Conservation (phyloP, 2,329 filamentous ascomycete genomes). For the Xylaria sp. region DNA sequence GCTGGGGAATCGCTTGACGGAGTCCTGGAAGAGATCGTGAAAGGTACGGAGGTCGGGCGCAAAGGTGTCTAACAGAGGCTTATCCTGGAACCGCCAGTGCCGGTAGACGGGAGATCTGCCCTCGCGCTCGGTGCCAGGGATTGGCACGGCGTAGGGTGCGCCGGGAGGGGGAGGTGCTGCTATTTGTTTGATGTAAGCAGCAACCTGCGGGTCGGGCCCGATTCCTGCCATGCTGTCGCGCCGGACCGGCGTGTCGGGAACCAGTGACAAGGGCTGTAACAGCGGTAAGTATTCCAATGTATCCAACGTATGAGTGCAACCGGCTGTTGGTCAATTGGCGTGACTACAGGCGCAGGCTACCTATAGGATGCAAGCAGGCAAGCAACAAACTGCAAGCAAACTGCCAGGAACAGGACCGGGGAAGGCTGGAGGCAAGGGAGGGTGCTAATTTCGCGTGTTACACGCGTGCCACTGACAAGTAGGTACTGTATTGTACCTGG, state of each 20-base stretch:
- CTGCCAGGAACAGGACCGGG: no score
- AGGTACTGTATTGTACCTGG: no score
- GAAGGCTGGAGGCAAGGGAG: neutral
- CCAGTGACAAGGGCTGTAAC: neutral
- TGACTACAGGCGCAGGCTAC: no score
- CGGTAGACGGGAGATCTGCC: slow-evolving; percentile 79
- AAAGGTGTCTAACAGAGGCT: slow-evolving; percentile 69
- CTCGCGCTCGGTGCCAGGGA: slow-evolving; percentile 74
- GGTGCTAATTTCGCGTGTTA: neutral
- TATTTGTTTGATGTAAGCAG: slow-evolving; percentile 56
- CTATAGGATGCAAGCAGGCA: neutral
- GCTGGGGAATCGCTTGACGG: slow-evolving; percentile 64
- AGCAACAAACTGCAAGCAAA: neutral
- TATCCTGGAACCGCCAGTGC: slow-evolving; percentile 76
- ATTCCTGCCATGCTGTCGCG: slow-evolving; percentile 35
- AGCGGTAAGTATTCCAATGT: neutral
- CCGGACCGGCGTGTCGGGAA: neutral
- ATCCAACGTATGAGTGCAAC: neutral
- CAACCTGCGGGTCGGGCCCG: slow-evolving; percentile 40
- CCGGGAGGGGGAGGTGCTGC: slow-evolving; percentile 69
- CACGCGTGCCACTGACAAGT: neutral
- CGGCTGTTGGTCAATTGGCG: no score
- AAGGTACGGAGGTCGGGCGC: slow-evolving; percentile 72
- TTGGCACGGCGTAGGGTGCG: slow-evolving; percentile 73
- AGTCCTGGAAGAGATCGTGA: slow-evolving; percentile 79